These are phyloP conservation scores for Zymoseptoria passerinii DNA, from an alignment of 2,329 filamentous ascomycete genomes.

Conservation along the genomic window DNA sequence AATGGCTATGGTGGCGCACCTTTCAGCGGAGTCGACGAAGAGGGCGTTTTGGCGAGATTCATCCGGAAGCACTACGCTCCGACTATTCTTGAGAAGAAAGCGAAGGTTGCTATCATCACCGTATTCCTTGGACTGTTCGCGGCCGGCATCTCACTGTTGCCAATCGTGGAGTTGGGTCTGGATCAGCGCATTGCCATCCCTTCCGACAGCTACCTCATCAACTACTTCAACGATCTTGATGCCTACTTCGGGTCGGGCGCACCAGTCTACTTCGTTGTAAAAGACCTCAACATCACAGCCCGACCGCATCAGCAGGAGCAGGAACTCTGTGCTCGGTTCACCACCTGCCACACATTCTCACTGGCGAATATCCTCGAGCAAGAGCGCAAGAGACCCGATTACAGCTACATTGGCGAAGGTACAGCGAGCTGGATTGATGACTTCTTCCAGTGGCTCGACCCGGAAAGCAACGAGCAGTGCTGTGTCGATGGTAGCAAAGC, in stretches of 20 bases:
- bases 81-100: slow-evolving; percentile 66
- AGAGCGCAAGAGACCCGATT: slow-evolving; percentile 78
- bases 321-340: slow-evolving; percentile 83
- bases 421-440: slow-evolving; percentile 96
- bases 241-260: slow-evolving; percentile 85
- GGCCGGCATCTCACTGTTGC: slow-evolving; percentile 74
- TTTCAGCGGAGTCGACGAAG: slow-evolving; percentile 66
- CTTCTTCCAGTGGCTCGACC: slow-evolving; percentile 94
- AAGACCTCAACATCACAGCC: slow-evolving; percentile 68
- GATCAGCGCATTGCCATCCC: slow-evolving; percentile 94
- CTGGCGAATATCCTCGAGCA: slow-evolving; percentile 86
- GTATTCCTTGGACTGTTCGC: slow-evolving; percentile 84
- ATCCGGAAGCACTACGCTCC: slow-evolving; percentile 89
- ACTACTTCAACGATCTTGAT: slow-evolving; percentile 94
- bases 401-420: slow-evolving; percentile 81
- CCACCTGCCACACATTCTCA: slow-evolving; percentile 75
- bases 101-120: slow-evolving; percentile 67
- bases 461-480: slow-evolving; percentile 59
- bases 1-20: slow-evolving; percentile 55
- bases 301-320: slow-evolving; percentile 72
- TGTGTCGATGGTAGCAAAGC: slow-evolving; percentile 55
- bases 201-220: slow-evolving; percentile 86
- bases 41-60: slow-evolving; percentile 74
- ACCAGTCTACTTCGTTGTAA: slow-evolving; percentile 91
- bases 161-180: slow-evolving; percentile 74